phyloP scores from a whole-genome alignment of 352 stramenopile species.

The Globisporangium polare region DNA sequence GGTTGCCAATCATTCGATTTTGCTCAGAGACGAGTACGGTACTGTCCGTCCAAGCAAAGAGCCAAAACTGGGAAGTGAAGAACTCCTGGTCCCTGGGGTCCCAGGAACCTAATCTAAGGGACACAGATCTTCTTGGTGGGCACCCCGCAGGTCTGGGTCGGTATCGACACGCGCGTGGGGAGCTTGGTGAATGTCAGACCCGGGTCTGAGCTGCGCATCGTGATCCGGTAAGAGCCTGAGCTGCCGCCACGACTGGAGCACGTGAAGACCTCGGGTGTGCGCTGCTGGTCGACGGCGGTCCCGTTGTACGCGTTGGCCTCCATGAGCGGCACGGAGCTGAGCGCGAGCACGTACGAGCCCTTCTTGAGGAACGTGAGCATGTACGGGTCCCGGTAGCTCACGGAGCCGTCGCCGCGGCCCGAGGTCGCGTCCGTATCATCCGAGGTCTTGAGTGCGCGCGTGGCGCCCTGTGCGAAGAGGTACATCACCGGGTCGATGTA shows the following conservation, averaged over 20 bases:
- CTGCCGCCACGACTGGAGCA: slow-evolving; percentile 19
- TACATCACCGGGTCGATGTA: slow-evolving; percentile 65
- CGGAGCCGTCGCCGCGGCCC: slow-evolving; percentile 37
- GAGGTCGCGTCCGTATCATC: slow-evolving; percentile 26
- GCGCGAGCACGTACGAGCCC: slow-evolving; percentile 38
- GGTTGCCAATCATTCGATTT: background rate
- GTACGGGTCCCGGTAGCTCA: slow-evolving; percentile 50
- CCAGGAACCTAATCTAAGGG: background rate
- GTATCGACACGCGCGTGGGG: background rate
- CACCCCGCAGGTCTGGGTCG: background rate
- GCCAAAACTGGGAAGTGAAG: background rate
- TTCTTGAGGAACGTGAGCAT: slow-evolving; percentile 44
- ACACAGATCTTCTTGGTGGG: background rate
- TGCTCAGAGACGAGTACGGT: background rate
- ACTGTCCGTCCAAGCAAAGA: background rate
- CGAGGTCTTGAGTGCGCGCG: slow-evolving; percentile 29
- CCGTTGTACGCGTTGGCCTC: slow-evolving; percentile 21
- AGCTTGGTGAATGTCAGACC: background rate
- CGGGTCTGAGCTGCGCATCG: slow-evolving; percentile 27
- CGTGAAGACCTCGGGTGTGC: slow-evolving; percentile 27
- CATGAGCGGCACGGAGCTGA: slow-evolving; percentile 33
- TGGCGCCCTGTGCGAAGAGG: slow-evolving; percentile 37
- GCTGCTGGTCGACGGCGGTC: slow-evolving; percentile 23
- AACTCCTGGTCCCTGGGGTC: too few species aligned
- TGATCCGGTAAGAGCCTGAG: slow-evolving; percentile 33